Conservation (phyloP, 768 basidiomycete species). For the Dendrothele bispora region DNA sequence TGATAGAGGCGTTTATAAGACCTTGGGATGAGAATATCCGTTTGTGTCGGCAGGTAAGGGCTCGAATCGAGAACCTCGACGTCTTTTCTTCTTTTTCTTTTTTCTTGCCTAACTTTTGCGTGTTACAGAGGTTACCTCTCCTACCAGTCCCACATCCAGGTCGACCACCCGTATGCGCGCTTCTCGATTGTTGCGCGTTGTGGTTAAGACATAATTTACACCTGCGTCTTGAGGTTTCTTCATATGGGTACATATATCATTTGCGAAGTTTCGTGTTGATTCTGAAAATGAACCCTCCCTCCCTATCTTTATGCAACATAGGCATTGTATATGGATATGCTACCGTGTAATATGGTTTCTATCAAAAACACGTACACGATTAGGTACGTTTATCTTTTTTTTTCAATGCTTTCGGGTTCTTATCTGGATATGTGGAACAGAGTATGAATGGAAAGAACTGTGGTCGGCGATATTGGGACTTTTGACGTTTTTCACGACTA, state of each 20-base stretch:
- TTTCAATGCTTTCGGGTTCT: not conserved
- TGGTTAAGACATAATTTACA: constrained; percentile 75
- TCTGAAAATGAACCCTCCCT: no score
- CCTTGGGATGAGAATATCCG: constrained; percentile 42
- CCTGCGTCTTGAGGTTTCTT: constrained; percentile 54
- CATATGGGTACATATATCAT: constrained; percentile 48
- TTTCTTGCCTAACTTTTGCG: constrained; percentile 2
- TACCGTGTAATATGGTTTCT: constrained; percentile 59
- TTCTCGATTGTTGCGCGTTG: constrained; percentile 68
- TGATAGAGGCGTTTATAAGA: constrained; percentile 46
- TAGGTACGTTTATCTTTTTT: constrained; percentile 38
- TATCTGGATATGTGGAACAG: constrained; percentile 31
- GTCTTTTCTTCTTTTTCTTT: not conserved
- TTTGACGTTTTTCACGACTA: constrained; percentile 55
- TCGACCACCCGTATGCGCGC: constrained; percentile 51
- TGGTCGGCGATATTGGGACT: constrained; percentile 60
- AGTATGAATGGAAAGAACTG: constrained; percentile 65
- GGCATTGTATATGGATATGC: constrained; percentile 56
- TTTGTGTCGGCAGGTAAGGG: constrained; percentile 62
- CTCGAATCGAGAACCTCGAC: not conserved
- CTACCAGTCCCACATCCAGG: constrained; percentile 40
- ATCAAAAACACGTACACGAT: constrained; percentile 49
- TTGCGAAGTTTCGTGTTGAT: not conserved
- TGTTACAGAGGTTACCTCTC: constrained; percentile 47
- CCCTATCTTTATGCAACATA: constrained; percentile 22